Conservation (phyloP, 441 rosid genomes). For the Arabidopsis hybrid region DNA sequence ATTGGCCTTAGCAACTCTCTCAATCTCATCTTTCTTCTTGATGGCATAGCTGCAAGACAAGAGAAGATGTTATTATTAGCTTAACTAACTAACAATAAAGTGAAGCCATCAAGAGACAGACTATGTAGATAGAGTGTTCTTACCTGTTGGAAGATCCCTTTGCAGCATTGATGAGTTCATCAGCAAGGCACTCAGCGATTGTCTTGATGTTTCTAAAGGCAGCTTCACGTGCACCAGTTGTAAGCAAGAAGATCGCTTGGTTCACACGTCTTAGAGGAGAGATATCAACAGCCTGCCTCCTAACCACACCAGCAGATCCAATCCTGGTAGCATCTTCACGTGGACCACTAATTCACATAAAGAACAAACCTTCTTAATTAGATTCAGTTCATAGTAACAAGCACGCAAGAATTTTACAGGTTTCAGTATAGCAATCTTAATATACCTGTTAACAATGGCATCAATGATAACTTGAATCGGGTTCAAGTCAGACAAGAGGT, state of each 20-base stretch:
- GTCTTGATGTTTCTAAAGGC: conserved; percentile 82
- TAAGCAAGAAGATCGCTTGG: conserved; percentile 67
- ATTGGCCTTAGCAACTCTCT: conserved; percentile 61
- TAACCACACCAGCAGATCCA: conserved; percentile 84
- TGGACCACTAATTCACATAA: conserved; percentile 55
- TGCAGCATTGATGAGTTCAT: conserved; percentile 78
- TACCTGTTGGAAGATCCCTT: conserved; percentile 76
- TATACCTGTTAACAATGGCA: conserved; percentile 68
- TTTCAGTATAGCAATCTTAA: background rate
- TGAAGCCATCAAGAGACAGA: background rate
- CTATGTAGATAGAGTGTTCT: background rate
- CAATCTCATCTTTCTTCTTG: conserved; percentile 71
- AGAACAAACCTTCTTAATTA: background rate
- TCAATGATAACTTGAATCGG: conserved; percentile 73
- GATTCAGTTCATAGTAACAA: background rate
- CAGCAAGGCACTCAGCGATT: conserved; percentile 78
- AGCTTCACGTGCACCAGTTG: conserved; percentile 75
- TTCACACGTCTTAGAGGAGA: conserved; percentile 80
- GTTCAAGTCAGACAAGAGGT: conserved; percentile 59
- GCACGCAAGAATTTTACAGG: rapidly evolving
- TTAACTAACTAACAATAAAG: background rate
- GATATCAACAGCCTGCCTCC: conserved; percentile 84
- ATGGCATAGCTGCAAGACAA: conserved; percentile 57
- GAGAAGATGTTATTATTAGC: background rate
- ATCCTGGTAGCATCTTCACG: conserved; percentile 80